Base-by-base conservation (phyloP, 352 stramenopile genomes). In the Pythium aphanidermatum region DNA sequence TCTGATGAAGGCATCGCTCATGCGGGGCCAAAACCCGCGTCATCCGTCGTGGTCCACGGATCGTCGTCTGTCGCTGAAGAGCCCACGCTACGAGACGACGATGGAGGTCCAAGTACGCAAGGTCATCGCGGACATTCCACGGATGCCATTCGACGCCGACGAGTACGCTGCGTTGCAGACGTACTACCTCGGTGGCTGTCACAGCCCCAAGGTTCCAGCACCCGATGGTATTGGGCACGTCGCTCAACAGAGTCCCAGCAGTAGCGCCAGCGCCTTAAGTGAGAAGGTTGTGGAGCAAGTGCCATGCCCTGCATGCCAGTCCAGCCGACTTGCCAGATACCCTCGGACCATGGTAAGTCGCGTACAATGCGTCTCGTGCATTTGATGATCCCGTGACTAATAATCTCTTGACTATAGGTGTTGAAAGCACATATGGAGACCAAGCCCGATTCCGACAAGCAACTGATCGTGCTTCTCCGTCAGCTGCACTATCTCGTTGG, bases 401-500 rank as follows among this genome's bases (percentile, higher is more conserved):
- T 46, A 28, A 43, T 29, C 29, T 50, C 16, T 33, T 17, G 9
- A 58, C 37, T 13, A 31, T 58, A 83, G 71, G 59, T 66, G 4
- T 39, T 84, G 13, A 84, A 79, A 52, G 58, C 58, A 17, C 54
- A 58, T 31, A 46, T 75, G 33, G 68, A 75, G 55, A 46, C 53
- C n/a, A 54, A 60, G 13, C 51, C 55, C 8, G 55, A 77, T 21
- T 61, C 51, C n/a, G 35, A 47, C 11, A 34, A 37, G 23, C 23
- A 58, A 21, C 40, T 85, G 56, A 50, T 88, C 19, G 63, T 77
- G 44, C 38, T 88, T 29, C 33, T 88, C 38, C 68, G 75, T 4
- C 75, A 88, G 50, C 61, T 88, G 31, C 75, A 88, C 56, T 88
- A 88, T 53, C 61, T 88, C 32, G 65, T 81, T 20, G 66, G 70